A percentile compares a stretch with the other conserved stretches of the same genome.
These are phyloP conservation scores for Lecanicillium sp. DNA, from an alignment of 2,329 filamentous ascomycete genomes.

Conservation along the genomic window DNA sequence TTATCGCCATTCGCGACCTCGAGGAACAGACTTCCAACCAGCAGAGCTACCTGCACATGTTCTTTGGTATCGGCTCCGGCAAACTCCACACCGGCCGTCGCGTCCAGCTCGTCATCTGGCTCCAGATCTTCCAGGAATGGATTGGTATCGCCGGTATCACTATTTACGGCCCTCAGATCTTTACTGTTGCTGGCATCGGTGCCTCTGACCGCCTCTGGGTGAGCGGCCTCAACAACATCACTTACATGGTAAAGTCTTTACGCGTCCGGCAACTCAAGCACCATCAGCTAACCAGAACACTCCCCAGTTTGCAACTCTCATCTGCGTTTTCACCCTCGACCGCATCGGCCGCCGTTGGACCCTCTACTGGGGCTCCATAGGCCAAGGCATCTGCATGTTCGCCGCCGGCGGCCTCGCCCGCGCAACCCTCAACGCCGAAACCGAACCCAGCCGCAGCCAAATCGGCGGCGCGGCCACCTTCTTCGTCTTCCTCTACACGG, in stretches of 20 bases:
- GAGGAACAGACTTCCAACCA: slow-evolving; percentile 51
- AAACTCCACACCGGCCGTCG: slow-evolving; percentile 59
- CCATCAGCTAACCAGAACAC: neutral
- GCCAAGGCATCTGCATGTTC: slow-evolving; percentile 59
- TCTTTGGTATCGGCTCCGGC: slow-evolving; percentile 56
- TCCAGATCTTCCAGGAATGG: slow-evolving; percentile 65
- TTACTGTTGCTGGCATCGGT: slow-evolving; percentile 58
- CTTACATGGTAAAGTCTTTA: slow-evolving; percentile 31
- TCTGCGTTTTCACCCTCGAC: slow-evolving; percentile 63
- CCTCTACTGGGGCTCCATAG: slow-evolving; percentile 58
- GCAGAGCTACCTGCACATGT: slow-evolving; percentile 56
- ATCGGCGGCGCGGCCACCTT: slow-evolving; percentile 58
- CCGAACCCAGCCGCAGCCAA: slow-evolving; percentile 34
- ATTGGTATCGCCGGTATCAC: slow-evolving; percentile 63
- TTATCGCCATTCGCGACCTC: slow-evolving; percentile 52
- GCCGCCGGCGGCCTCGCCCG: slow-evolving; percentile 55
- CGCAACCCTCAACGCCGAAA: slow-evolving; percentile 32
- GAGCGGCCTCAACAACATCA: slow-evolving; percentile 43
- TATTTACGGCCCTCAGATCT: slow-evolving; percentile 50
- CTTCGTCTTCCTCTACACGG: slow-evolving; percentile 55
- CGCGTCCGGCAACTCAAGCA: neutral
- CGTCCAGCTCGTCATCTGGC: slow-evolving; percentile 62
- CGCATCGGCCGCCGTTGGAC: slow-evolving; percentile 62
- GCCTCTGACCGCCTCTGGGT: slow-evolving; percentile 56
- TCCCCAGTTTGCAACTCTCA: slow-evolving; percentile 47